These are phyloP conservation scores for Dacryopinax spathularia DNA, from an alignment of 768 basidiomycete genomes.

Conservation along the genomic window DNA sequence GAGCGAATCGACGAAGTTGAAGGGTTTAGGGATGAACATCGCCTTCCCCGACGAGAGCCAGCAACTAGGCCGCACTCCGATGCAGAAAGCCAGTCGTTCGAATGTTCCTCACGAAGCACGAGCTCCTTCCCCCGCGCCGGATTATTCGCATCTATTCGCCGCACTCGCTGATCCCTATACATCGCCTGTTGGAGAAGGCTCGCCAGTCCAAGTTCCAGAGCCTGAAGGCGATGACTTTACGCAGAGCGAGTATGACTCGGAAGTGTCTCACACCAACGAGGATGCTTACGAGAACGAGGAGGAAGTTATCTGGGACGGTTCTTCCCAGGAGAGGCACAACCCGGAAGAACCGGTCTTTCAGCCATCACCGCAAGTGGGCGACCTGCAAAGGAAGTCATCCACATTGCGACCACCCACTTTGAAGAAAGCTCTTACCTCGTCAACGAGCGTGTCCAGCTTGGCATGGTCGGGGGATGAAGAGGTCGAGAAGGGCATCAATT, in stretches of 20 bases:
- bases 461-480: constrained; percentile 17
- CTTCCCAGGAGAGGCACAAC: not conserved
- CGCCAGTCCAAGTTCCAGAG: not conserved
- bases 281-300: not conserved
- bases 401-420: not conserved
- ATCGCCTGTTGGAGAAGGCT: not conserved
- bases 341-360: not conserved
- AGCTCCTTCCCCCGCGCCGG: not conserved
- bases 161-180: constrained; percentile 1
- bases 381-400: not conserved
- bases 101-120: not conserved
- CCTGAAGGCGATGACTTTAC: not conserved
- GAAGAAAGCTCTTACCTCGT: not conserved
- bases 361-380: not conserved
- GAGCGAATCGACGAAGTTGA: not conserved
- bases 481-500: constrained; percentile 21
- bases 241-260: not conserved
- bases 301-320: not conserved
- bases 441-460: not conserved
- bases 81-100: not conserved
- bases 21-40: not conserved
- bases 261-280: not conserved
- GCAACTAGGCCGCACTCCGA: not conserved
- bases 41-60: not conserved
- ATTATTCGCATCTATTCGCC: not conserved